Conservation (phyloP, 371 early-diverging fungal genomes). For the Mortierella sp. region DNA sequence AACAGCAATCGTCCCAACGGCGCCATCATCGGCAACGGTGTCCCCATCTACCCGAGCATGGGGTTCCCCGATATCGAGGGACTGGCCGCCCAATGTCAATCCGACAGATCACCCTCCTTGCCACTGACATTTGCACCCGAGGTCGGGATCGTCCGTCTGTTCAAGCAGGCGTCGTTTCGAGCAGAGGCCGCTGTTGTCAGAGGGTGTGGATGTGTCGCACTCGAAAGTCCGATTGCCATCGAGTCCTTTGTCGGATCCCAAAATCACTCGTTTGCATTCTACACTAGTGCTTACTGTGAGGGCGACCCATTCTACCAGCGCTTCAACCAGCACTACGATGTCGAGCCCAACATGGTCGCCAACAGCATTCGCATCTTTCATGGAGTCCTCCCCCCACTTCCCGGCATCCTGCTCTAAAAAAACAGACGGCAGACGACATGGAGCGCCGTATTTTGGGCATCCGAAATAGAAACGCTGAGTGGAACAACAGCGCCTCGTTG, state of each 20-base stretch:
- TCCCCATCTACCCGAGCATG: background rate
- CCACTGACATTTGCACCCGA: slow-evolving; percentile 13
- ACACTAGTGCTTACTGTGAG: background rate
- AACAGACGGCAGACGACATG: too few species aligned
- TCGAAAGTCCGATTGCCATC: slow-evolving; percentile 19
- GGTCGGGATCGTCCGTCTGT: slow-evolving; percentile 25
- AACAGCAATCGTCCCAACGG: background rate
- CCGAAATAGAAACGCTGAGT: too few species aligned
- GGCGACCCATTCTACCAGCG: slow-evolving; percentile 17
- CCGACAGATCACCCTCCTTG: slow-evolving; percentile 9
- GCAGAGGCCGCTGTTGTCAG: slow-evolving; percentile 9
- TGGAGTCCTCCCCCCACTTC: slow-evolving; percentile 21
- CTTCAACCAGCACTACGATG: slow-evolving; percentile 24
- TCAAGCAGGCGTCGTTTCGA: slow-evolving; percentile 15
- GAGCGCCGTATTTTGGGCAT: too few species aligned
- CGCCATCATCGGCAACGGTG: background rate
- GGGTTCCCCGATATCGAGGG: background rate
- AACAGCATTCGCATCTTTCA: slow-evolving; percentile 33
- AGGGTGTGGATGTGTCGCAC: slow-evolving; percentile 31
- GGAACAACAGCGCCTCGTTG: too few species aligned
- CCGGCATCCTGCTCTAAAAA: background rate
- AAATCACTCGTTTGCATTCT: slow-evolving; percentile 37
- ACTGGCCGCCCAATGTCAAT: background rate
- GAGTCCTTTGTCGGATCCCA: slow-evolving; percentile 42
- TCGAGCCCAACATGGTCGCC: slow-evolving; percentile 25